These are phyloP conservation scores for Epichloe coenophiala DNA, from an alignment of 2,329 filamentous ascomycete genomes.

Conservation along the genomic window DNA sequence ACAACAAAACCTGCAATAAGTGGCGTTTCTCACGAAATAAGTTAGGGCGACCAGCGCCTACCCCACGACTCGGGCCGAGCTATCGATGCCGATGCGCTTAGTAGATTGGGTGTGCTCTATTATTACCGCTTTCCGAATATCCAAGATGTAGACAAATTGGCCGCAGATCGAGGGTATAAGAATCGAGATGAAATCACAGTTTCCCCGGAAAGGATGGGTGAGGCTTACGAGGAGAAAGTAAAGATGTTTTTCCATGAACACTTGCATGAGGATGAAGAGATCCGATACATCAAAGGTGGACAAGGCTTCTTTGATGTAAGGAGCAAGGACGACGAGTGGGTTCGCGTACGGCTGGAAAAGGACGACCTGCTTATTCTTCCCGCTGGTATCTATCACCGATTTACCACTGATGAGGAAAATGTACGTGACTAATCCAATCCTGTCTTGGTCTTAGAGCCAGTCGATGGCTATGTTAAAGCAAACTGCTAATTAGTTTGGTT, in stretches of 20 bases:
- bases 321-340: slow-evolving; percentile 71
- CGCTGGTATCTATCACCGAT: slow-evolving; percentile 91
- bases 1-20: not conserved
- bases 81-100: slow-evolving; percentile 52
- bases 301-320: slow-evolving; percentile 89
- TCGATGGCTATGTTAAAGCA: not conserved
- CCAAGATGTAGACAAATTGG: slow-evolving; percentile 58
- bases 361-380: slow-evolving; percentile 86
- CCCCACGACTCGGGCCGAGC: slow-evolving; percentile 72
- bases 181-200: slow-evolving; percentile 92
- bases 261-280: slow-evolving; percentile 96
- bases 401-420: slow-evolving; percentile 85
- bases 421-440: slow-evolving; percentile 36
- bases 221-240: slow-evolving; percentile 82
- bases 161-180: slow-evolving; percentile 66
- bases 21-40: slow-evolving; percentile 5
- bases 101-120: slow-evolving; percentile 69
- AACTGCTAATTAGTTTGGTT: not conserved
- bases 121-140: slow-evolving; percentile 58
- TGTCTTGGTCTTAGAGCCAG: not conserved
- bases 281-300: slow-evolving; percentile 82
- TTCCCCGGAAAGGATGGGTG: slow-evolving; percentile 74
- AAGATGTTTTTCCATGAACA: slow-evolving; percentile 92
- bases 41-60: slow-evolving; percentile 81
- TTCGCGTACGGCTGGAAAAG: slow-evolving; percentile 73